phyloP scores from a whole-genome alignment of 371 early-diverging fungal species.

The Zychaea mexicana region DNA sequence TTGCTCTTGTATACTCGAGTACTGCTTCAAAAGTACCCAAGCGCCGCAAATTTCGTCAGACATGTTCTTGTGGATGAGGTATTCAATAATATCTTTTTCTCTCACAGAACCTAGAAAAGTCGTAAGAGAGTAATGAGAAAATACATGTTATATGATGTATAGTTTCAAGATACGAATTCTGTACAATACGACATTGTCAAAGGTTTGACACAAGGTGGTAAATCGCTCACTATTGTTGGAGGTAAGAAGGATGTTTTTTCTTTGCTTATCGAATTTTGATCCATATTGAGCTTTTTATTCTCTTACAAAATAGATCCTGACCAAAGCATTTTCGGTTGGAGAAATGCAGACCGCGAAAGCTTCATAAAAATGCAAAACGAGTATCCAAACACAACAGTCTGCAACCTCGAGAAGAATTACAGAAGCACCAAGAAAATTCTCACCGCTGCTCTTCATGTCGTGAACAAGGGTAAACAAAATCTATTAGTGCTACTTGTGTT shows the following conservation, averaged over 20 bases:
- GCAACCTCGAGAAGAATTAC: slow-evolving; percentile 58
- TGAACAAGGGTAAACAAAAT: slow-evolving; percentile 40
- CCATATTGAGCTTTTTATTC: too few relatives aligned
- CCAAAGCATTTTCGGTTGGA: slow-evolving; percentile 69
- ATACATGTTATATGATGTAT: background rate
- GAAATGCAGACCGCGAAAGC: slow-evolving; percentile 60
- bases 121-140: too few relatives aligned
- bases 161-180: slow-evolving; percentile 70
- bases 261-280: too few relatives aligned
- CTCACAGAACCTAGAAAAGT: too few relatives aligned
- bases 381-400: slow-evolving; percentile 34
- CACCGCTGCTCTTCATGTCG: slow-evolving; percentile 45
- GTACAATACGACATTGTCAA: slow-evolving; percentile 60
- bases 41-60: slow-evolving; percentile 20
- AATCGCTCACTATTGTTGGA: slow-evolving; percentile 61
- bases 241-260: slow-evolving; percentile 28
- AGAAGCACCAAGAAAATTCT: slow-evolving; percentile 59
- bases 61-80: slow-evolving; percentile 65
- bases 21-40: slow-evolving; percentile 29
- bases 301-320: slow-evolving; percentile 38
- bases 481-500: too few relatives aligned
- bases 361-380: slow-evolving; percentile 48
- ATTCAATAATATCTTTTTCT: background rate
- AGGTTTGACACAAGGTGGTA: slow-evolving; percentile 30
- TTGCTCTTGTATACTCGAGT: slow-evolving; percentile 40